Base-by-base conservation (phyloP, 2,329 filamentous ascomycete species). In the Hypoxylon sp. region DNA sequence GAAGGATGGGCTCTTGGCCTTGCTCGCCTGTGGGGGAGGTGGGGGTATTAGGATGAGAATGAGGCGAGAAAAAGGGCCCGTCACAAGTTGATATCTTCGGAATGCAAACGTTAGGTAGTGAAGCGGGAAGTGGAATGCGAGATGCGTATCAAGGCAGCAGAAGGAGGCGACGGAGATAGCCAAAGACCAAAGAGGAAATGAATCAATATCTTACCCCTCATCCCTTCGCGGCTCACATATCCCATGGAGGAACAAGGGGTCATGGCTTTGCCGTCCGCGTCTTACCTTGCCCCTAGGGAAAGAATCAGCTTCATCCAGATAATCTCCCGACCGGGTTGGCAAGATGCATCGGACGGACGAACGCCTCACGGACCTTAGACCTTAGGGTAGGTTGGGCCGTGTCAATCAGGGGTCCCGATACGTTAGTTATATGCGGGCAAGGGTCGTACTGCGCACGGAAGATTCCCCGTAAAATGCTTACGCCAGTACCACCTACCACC, bases 301-400 rank as follows among this genome's bases (percentile, higher is more conserved):
- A 22, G 44, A 22, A 24, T 10, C 43, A 59, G 44, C 34, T 44
- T 30, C 30, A 30, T 39, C 8, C 30, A 47, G 56, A 58, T 58
- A 61, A 51, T 30, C 26, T 34, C 41, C 26, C 37, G 52, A 39
- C 22, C 53, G 52, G 53, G 30, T 24, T 52, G 52, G 28, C 17
- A 28, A 53, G 32, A 13, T 20, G 32, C 19, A 57, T 57, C 47
- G 48, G 53, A 52, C 47, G 48, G 53, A 52, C 17, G 59, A 62
- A 53, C 59, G 43, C 50, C 54, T 53, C 59, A 62, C 49, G 43
- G 54, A 55, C 30, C 39, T 34, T n/a, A 32, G n/a, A n/a, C n/a
- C n/a, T n/a, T n/a, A n/a, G n/a, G n/a, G n/a, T n/a, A n/a, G 41
- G 54, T 32, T 30, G 24, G 24, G 24, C 24, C 26, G 53, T 56